Conservation (phyloP, 176 grass and related monocot genomes). For the Pontederia crassipes region DNA sequence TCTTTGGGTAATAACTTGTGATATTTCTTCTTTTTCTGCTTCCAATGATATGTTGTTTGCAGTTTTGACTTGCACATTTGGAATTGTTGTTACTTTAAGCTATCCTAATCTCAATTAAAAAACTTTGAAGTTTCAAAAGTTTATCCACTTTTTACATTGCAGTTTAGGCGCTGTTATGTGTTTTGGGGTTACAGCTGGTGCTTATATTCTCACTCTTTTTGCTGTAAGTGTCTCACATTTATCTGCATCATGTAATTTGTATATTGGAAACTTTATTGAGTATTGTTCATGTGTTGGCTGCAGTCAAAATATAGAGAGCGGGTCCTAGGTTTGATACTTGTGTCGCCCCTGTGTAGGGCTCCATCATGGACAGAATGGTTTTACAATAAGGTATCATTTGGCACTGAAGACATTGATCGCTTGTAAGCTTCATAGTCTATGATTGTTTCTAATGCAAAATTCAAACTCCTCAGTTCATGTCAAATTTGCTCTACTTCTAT, state of each 20-base stretch:
- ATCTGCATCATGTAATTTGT: conserved; percentile 2
- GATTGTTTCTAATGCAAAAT: not conserved
- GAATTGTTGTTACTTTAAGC: not conserved
- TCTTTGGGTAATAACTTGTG: conserved; percentile 67
- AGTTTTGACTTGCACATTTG: too few species aligned
- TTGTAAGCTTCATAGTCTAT: not conserved
- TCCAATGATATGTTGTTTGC: too few species aligned
- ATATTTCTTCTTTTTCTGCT: not conserved
- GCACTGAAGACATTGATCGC: not conserved
- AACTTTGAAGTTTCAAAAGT: conserved; percentile 20
- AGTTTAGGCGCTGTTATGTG: conserved; percentile 99
- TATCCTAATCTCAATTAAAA: too few species aligned
- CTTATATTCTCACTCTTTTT: conserved; percentile 96
- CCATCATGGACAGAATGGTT: conserved; percentile 94
- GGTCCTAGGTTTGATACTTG: conserved; percentile 80
- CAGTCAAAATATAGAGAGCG: conserved; percentile 92
- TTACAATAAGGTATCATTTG: conserved; percentile 70
- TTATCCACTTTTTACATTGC: conserved; percentile 28
- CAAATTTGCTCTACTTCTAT: conserved; percentile 97
- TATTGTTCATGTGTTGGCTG: conserved; percentile 15
- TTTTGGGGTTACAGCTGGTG: conserved; percentile 84
- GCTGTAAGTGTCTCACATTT: conserved; percentile 49
- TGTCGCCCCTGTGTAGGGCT: conserved; percentile 86
- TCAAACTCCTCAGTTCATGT: conserved; percentile 43
- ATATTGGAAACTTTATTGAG: conserved; percentile 4